phyloP scores from a whole-genome alignment of 1,284 basidiomycete species.

The Puccinia brachypodii region DNA sequence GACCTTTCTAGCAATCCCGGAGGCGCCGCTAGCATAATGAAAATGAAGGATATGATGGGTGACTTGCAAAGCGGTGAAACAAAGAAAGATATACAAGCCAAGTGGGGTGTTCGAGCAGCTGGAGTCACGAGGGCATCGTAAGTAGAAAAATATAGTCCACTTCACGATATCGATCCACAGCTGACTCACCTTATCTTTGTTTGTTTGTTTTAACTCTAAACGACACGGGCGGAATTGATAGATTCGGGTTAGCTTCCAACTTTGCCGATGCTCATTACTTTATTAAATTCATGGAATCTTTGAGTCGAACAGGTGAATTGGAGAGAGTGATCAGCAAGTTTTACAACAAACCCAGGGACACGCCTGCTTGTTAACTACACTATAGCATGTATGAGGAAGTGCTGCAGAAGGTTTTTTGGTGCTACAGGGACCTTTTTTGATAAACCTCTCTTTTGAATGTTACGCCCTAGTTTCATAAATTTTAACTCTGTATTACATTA shows the following conservation, averaged over 20 bases:
- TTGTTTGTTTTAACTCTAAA: not conserved
- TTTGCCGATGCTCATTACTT: constrained; percentile 33
- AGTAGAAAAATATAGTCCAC: not conserved
- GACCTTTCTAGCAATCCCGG: constrained; percentile 30
- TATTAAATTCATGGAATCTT: constrained; percentile 15
- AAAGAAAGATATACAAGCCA: constrained; percentile 41
- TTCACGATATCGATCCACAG: not conserved
- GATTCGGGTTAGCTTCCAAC: constrained; percentile 39
- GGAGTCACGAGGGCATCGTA: constrained; percentile 40
- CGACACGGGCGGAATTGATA: not conserved
- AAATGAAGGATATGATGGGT: constrained; percentile 39
- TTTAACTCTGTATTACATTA: no score
- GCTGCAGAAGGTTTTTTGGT: not conserved
- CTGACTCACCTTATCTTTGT: no score
- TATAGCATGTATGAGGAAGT: not conserved
- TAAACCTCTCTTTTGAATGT: no score
- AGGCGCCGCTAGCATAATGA: constrained; percentile 38
- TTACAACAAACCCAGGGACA: constrained; percentile 38
- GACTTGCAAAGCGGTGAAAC: constrained; percentile 34
- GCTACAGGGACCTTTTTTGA: not conserved
- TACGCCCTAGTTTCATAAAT: no score
- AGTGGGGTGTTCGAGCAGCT: constrained; percentile 43
- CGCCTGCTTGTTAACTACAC: constrained; percentile 7
- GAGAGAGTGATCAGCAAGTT: constrained; percentile 8
- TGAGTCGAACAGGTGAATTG: constrained; percentile 9